phyloP scores from a whole-genome alignment of 1,284 basidiomycete genomes.

The Apiotrichum gamsii region DNA sequence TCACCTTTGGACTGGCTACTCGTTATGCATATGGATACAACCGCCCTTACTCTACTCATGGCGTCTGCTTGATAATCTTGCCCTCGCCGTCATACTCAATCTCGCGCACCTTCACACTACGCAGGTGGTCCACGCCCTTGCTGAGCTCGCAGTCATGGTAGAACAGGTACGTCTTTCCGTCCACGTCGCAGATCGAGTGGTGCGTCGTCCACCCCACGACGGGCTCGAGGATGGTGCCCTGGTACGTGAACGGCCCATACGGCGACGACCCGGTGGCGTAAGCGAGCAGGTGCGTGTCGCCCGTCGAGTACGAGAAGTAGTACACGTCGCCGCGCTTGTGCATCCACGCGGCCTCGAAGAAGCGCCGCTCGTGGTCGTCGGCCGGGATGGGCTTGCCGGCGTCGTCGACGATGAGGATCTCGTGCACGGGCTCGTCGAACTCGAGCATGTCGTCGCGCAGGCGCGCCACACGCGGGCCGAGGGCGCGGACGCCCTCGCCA shows the following conservation, averaged over 20 bases:
- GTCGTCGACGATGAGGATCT: constrained; percentile 24
- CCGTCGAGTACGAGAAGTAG: constrained; percentile 40
- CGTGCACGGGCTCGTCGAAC: constrained; percentile 24
- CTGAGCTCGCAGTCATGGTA: constrained; percentile 37
- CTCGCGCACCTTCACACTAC: constrained; percentile 30
- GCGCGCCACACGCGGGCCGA: constrained; percentile 28
- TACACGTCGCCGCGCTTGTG: constrained; percentile 33
- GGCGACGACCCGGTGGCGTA: constrained; percentile 29
- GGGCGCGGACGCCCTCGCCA: constrained; percentile 22
- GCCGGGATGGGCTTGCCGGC: constrained; percentile 24
- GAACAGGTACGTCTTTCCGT: constrained; percentile 34
- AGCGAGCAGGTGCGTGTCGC: constrained; percentile 34
- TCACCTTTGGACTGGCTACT: too few species aligned
- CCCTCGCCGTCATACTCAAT: constrained; percentile 26
- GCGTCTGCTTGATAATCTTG: constrained; percentile 10
- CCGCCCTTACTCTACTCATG: too few species aligned
- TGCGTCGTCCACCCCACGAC: constrained; percentile 39
- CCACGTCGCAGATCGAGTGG: constrained; percentile 31
- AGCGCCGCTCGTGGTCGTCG: constrained; percentile 35
- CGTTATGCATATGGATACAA: too few species aligned
- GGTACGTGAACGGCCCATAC: constrained; percentile 34
- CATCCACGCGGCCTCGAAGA: constrained; percentile 42
- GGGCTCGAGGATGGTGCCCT: constrained; percentile 32
- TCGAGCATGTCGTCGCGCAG: constrained; percentile 28
- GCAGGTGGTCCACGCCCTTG: constrained; percentile 32